Evolutionary conservation across 2,329 filamentous ascomycete genomes (phyloP).

Genomic region (Alternaria infectoria): DNA sequence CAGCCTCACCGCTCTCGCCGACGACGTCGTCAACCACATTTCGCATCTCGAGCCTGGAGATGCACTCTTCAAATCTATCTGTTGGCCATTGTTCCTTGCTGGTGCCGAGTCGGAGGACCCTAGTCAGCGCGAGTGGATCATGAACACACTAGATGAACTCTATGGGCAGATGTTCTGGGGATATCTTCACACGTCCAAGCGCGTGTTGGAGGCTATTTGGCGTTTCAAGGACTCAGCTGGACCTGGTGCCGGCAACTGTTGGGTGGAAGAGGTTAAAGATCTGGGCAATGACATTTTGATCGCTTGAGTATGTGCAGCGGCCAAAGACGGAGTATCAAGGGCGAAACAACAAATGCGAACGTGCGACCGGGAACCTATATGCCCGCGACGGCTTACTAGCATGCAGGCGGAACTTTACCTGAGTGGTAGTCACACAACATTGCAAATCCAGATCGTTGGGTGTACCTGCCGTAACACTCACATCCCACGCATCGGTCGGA

Average conservation of each 20-base stretch:
- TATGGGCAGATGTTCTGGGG: constrained; percentile 49
- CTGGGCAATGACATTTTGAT: constrained; percentile 43
- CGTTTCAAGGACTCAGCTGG: constrained; percentile 33
- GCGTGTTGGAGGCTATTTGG: constrained; percentile 46
- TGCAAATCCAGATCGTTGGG: no score
- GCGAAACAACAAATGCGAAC: not conserved
- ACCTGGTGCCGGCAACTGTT: constrained; percentile 35
- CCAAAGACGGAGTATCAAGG: not conserved
- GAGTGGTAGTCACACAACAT: not conserved
- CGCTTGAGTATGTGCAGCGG: constrained; percentile 23
- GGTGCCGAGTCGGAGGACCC: constrained; percentile 61
- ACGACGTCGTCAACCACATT: constrained; percentile 60
- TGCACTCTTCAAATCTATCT: constrained; percentile 64
- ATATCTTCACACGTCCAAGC: constrained; percentile 44
- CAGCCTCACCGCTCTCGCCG: constrained; percentile 49
- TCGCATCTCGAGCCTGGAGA: constrained; percentile 57
- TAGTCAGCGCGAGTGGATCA: constrained; percentile 59
- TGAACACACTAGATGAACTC: constrained; percentile 51
- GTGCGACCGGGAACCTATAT: not conserved
- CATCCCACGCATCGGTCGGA: not conserved
- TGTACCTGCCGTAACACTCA: not conserved
- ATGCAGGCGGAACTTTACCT: not conserved
- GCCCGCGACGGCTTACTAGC: not conserved
- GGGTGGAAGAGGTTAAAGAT: constrained; percentile 43
- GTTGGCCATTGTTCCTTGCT: constrained; percentile 66